Conservation (phyloP, 768 basidiomycete genomes). For the Leucosporidium scottii region DNA sequence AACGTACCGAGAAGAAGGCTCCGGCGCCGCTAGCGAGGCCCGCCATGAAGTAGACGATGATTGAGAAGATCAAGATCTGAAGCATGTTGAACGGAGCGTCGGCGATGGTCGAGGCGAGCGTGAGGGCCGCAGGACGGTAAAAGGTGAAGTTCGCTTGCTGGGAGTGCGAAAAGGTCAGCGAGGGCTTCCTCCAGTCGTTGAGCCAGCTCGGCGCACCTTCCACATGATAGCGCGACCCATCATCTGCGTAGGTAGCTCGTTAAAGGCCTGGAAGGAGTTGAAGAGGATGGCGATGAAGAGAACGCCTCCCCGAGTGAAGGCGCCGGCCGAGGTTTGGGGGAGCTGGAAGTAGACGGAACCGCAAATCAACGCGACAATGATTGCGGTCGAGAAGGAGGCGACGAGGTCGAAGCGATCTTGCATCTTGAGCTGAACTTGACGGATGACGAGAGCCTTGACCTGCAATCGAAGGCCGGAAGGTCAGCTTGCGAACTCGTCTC, state of each 20-base stretch:
- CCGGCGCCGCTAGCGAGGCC: constrained; percentile 39
- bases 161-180: background rate
- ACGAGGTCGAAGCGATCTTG: constrained; percentile 68
- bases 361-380: constrained; percentile 40
- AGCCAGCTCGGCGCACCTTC: constrained; percentile 26
- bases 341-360: constrained; percentile 54
- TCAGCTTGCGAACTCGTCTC: background rate
- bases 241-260: constrained; percentile 55
- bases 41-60: constrained; percentile 40
- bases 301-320: constrained; percentile 69
- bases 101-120: constrained; percentile 44
- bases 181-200: no score
- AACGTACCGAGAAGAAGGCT: constrained; percentile 51
- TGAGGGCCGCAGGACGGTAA: constrained; percentile 45
- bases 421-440: constrained; percentile 48
- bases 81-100: constrained; percentile 43
- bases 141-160: constrained; percentile 44
- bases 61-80: constrained; percentile 15
- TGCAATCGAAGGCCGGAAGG: no score
- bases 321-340: constrained; percentile 65
- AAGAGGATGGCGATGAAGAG: constrained; percentile 36
- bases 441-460: background rate
- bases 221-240: constrained; percentile 44
- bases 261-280: constrained; percentile 51
- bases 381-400: constrained; percentile 18